phyloP scores from a whole-genome alignment of 371 early-diverging fungal species.

The Lichtheimia corymbifera region DNA sequence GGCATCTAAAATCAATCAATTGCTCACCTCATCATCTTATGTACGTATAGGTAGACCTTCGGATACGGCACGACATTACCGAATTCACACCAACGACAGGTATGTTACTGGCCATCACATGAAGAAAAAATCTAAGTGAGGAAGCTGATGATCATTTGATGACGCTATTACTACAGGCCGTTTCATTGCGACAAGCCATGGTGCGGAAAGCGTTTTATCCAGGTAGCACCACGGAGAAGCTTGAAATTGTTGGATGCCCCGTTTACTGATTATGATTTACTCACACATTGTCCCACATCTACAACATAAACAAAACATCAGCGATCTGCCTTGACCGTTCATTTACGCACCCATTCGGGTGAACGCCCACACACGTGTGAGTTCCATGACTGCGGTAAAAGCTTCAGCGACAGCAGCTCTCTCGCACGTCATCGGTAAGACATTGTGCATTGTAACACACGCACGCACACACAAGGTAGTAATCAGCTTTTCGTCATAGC shows the following conservation, averaged over 20 bases:
- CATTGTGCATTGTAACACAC: not conserved
- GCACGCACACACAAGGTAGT: not conserved
- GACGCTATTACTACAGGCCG: conserved; percentile 38
- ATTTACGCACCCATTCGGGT: conserved; percentile 78
- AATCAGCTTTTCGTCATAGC: conserved; percentile 22
- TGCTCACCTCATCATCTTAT: too few relatives aligned
- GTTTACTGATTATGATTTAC: too few relatives aligned
- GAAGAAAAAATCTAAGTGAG: not conserved
- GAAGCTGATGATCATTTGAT: too few relatives aligned
- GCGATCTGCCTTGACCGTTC: conserved; percentile 79
- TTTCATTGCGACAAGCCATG: conserved; percentile 62
- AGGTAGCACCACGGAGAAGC: conserved; percentile 29
- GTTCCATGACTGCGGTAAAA: conserved; percentile 59
- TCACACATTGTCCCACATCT: not conserved
- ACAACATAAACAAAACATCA: conserved; percentile 28
- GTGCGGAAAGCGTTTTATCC: conserved; percentile 79
- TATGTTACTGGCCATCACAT: conserved; percentile 14
- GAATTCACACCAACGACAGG: conserved; percentile 80
- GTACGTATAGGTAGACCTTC: conserved; percentile 61
- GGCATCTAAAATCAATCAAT: not conserved
- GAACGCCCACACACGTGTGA: conserved; percentile 78
- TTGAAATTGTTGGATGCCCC: too few relatives aligned
- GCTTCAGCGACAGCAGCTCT: conserved; percentile 54
- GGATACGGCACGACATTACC: conserved; percentile 73
- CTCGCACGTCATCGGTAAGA: conserved; percentile 36